These are phyloP conservation scores for Fusarium virguliforme DNA, from an alignment of 2,329 filamentous ascomycete species.

Conservation along the genomic window DNA sequence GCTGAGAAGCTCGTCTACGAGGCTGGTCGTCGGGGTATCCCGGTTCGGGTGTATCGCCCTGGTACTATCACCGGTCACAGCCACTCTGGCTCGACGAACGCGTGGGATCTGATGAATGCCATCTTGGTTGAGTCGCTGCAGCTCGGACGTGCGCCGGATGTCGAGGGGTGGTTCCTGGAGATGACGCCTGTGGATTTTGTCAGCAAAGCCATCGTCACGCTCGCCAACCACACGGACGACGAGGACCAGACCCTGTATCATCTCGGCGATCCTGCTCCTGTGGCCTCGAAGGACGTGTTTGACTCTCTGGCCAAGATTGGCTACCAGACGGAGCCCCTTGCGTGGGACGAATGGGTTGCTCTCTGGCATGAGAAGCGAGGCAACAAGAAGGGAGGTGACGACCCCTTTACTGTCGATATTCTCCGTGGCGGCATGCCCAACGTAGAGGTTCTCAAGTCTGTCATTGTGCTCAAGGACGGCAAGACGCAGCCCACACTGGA, in stretches of 20 bases:
- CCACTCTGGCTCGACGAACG: conserved; percentile 80
- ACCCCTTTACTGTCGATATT: conserved; percentile 83
- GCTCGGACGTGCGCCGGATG: conserved; percentile 78
- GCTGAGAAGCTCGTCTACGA: conserved; percentile 82
- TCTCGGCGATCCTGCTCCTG: conserved; percentile 80
- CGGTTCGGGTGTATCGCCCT: conserved; percentile 79
- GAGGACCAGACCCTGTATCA: conserved; percentile 79
- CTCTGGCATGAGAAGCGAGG: conserved; percentile 82
- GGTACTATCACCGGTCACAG: conserved; percentile 87
- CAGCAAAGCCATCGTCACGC: conserved; percentile 79
- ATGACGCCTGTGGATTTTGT: conserved; percentile 91
- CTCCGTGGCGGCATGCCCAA: conserved; percentile 86
- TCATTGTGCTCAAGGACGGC: conserved; percentile 81
- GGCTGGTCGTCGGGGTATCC: conserved; percentile 77
- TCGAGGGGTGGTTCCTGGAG: conserved; percentile 83
- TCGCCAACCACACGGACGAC: conserved; percentile 75
- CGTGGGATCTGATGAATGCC: conserved; percentile 83
- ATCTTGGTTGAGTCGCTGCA: conserved; percentile 84
- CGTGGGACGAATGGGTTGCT: conserved; percentile 82
- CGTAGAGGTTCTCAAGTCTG: conserved; percentile 78
- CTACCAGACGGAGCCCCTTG: conserved; percentile 77
- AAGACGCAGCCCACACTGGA: conserved; percentile 74
- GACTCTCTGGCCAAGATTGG: conserved; percentile 76
- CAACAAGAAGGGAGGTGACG: conserved; percentile 75
- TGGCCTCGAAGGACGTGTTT: conserved; percentile 78